Evolutionary conservation across 192 early-diverging fungal species (phyloP).

Genomic region (Irineochytrium annulatum): DNA sequence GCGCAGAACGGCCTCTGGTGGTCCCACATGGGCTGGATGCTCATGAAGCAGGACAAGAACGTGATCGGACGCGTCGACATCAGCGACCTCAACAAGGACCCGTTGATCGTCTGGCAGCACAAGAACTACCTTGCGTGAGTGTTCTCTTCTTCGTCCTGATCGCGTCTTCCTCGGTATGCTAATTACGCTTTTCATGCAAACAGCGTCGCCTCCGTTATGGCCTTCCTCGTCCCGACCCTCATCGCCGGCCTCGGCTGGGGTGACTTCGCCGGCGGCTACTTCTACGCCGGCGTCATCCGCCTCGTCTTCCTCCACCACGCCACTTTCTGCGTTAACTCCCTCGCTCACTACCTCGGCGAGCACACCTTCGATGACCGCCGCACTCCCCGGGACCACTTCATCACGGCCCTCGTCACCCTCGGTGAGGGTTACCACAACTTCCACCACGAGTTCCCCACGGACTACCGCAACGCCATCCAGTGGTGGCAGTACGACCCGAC

Average conservation of each 20-base stretch:
- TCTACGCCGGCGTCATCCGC: conserved; percentile 43
- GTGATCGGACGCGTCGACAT: conserved; percentile 37
- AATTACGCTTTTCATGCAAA: conserved; percentile 1
- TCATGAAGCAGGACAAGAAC: conserved; percentile 33
- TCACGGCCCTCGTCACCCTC: conserved; percentile 45
- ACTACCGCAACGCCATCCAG: conserved; percentile 54
- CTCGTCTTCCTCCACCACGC: conserved; percentile 48
- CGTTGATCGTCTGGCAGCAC: conserved; percentile 46
- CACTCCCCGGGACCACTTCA: conserved; percentile 54
- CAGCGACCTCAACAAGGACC: conserved; percentile 43
- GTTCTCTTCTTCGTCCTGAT: conserved; percentile 3
- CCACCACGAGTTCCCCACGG: conserved; percentile 53
- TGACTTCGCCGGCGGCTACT: conserved; percentile 54
- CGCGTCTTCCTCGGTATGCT: neutral
- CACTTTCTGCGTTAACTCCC: conserved; percentile 55
- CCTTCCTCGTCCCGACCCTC: conserved; percentile 75
- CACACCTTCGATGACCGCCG: conserved; percentile 64
- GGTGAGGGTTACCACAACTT: conserved; percentile 61
- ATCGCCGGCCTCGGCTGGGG: conserved; percentile 73
- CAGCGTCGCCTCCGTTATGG: conserved; percentile 63
- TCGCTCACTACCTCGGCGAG: conserved; percentile 48
- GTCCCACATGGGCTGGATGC: conserved; percentile 52
- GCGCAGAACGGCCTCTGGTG: conserved; percentile 45
- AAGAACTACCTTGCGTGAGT: conserved; percentile 35
- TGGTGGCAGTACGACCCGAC: conserved; percentile 52